Base-by-base conservation (phyloP, 2,329 filamentous ascomycete species). In the Penicillium brevicompactum region DNA sequence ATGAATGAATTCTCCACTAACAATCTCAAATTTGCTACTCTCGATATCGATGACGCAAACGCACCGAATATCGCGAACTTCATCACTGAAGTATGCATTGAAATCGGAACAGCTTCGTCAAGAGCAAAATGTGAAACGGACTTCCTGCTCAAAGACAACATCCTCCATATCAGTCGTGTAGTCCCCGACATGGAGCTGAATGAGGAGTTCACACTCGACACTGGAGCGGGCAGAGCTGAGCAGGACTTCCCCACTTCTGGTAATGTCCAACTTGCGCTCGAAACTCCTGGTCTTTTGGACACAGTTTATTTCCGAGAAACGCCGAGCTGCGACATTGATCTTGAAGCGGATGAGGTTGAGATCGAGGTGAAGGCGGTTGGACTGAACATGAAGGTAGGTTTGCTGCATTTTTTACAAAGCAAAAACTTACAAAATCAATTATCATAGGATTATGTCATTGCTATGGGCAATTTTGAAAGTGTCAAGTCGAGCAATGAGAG, bases 381-480 rank as follows among this genome's bases (percentile, higher is more conserved):
- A 8, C 50, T 48, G 14, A 37, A 48, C 32, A 43, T 57, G 10
- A 49, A 51, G 44, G 43, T 57, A n/a, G 30, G 62, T 64, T 70
- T 50, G 66, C 69, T 52, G 66, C 57, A 10, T 49, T 58, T 11
- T 58, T 62, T 5, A 45, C 71, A 42, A 72, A 70, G 45, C 0
- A 43, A 5, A 5, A 13, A 34, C 32, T 34, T 34, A 34, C 32
- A 34, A 27, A 2, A 27, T 8, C 24, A 6, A 27, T 27, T 27
- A 46, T 69, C 67, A 55, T 63, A 63, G 24, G 69, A 72, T 55
- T 61, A 67, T 6, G 64, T 65, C 45, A 58, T 71, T 10, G 62
- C 70, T 7, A 67, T 70, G 10, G 53, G 66, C 7, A 27, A 47
- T 18, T 47, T 53, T 24, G 46, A 53, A 11, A 13, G 49, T 44